Base-by-base conservation (phyloP, 1,284 basidiomycete species). In the Rhodotorula sp. region DNA sequence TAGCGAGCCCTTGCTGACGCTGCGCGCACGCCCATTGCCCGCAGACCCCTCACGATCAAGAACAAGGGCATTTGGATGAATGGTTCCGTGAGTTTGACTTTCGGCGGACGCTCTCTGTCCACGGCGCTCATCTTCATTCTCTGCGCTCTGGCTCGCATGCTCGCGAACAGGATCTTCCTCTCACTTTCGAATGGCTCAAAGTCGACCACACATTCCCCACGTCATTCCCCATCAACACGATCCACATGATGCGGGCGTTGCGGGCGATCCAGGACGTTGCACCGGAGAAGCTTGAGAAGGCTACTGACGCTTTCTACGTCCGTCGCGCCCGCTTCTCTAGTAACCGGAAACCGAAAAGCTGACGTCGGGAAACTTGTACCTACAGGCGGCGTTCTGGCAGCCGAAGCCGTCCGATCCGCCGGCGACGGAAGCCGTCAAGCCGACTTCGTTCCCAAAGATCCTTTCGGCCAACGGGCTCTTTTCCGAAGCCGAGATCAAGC, bases 11-110 rank as follows among this genome's bases (percentile, higher is more conserved):
- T 5, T 21, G 20, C 39, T 47, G 43, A 14, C n/a, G 8, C 59
- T 21, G 59, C 3, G 8, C 39, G 20, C 39, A 6, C 15, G 8
- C 23, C 16, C 46, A 10, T 31, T 26, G 26, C 5, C 5, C 21
- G 5, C 31, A 70, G 68, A 0, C 70, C 70, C 26, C 10, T 72
- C 47, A 66, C 8, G 2, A 57, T 72, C 61, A 63, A 64, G 47
- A 73, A 73, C 65, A 73, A 70, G 39, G 72, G 70, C 1, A 21
- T 34, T 0, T 76, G 72, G 68, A 76, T 76, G 75, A 70, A 69
- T 52, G 29, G 29, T 3, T 3, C 16, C 8, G 75, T 76, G 62
- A 59, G 67, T 65, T 0, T n/a, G 62, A 20, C 23, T 52, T 10
- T 39, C 49, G 46, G 15, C 15, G 34, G 49, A 5, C 14, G 18